Conservation (phyloP, 148 eudicot species). For the Cornus suecica region DNA sequence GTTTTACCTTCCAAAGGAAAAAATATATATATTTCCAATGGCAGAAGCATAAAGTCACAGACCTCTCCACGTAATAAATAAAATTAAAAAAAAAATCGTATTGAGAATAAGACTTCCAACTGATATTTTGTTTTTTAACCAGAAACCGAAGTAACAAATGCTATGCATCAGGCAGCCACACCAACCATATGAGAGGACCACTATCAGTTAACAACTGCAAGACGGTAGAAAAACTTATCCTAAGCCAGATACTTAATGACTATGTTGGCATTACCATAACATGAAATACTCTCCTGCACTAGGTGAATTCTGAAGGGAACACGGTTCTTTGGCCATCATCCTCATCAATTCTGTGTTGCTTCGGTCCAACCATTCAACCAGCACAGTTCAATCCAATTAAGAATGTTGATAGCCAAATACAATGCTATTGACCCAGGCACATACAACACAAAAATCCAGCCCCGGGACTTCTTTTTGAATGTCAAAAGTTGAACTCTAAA, state of each 20-base stretch:
- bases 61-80: background rate
- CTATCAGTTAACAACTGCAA: constrained; percentile 3
- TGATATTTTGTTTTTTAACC: constrained; percentile 4
- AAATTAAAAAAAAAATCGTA: background rate
- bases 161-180: background rate
- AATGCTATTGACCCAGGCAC: background rate
- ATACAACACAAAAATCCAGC: constrained; percentile 1
- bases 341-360: constrained; percentile 1
- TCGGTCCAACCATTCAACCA: background rate
- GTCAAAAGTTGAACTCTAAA: background rate
- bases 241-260: constrained; percentile 10
- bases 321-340: background rate
- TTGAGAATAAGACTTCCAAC: background rate
- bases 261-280: background rate
- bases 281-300: background rate
- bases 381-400: background rate
- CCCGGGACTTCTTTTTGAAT: constrained; percentile 3
- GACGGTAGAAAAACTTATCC: background rate
- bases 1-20: no score
- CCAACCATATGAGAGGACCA: background rate
- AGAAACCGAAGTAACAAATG: background rate
- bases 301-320: background rate
- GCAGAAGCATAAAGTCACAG: constrained; percentile 7
- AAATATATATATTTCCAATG: background rate
- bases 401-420: background rate